Evolutionary conservation across 1,139 yeast species (phyloP), one percentile per base, ranked within the genome.

Genomic region (Kurtzmaniella quercitrusa): DNA sequence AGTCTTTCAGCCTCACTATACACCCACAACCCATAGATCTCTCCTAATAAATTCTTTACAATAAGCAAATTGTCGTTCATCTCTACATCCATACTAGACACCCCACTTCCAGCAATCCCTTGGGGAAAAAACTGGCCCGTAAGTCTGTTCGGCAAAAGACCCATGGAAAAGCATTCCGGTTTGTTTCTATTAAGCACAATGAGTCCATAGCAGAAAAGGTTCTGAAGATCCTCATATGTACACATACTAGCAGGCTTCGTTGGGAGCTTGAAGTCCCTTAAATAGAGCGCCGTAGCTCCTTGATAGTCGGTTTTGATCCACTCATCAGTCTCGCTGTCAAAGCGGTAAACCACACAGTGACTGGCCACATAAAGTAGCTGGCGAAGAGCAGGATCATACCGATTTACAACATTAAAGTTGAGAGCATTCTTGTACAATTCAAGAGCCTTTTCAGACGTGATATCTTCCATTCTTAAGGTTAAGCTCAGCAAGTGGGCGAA

Each of bases 11-110:
- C 78, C 45, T 81, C 86, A 48, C 86, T 82, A 59, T 86, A 90
- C 18, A 90, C 75, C 97, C 97, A 91, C 45, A 91, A 70, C 1
- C 98, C 97, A 59, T 80, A 90, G 44, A 90, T 86, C 41, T 84
- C 89, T 11, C 89, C 94, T 44, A 81, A 71, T 38, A 85, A 66
- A 51, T 84, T 85, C 60, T 85, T 85, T 25, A 90, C 79, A 58
- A 91, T 90, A 42, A 91, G 81, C 56, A 90, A 75, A 41, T 85
- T 85, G 50, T 85, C 95, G 54, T 85, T 86, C 49, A 83, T 73
- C 52, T 87, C 95, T 36, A 85, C 85, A 44, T 84, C 85, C 81
- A 89, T 81, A 42, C 63, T 67, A 42, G 56, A 50, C 33, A 79
- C 77, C 4, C 76, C 66, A 34, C 72, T 47, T 66, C 65, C 43